phyloP scores from a whole-genome alignment of 2,329 filamentous ascomycete genomes.

The Hymenoscyphus occultus region DNA sequence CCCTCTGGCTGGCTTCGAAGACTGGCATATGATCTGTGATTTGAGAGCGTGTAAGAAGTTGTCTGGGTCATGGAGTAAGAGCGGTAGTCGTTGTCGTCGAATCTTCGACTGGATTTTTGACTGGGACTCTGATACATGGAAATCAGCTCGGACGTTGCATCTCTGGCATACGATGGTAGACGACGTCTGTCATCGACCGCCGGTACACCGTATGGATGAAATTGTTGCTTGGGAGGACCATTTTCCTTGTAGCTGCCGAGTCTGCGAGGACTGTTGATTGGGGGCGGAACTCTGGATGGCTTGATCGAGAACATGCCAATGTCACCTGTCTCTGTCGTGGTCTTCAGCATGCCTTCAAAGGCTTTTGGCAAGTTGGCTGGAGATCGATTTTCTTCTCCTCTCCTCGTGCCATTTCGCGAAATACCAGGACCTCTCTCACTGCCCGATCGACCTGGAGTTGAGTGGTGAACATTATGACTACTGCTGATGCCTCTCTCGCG shows the following conservation, averaged over 20 bases:
- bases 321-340: conserved; percentile 63
- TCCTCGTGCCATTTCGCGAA: conserved; percentile 40
- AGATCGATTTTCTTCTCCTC: conserved; percentile 35
- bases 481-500: conserved; percentile 20
- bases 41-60: conserved; percentile 43
- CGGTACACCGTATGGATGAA: conserved; percentile 29
- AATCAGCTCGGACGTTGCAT: conserved; percentile 53
- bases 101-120: conserved; percentile 44
- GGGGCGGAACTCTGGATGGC: conserved; percentile 36
- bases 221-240: conserved; percentile 22
- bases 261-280: conserved; percentile 27
- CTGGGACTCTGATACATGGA: conserved; percentile 55
- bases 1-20: conserved; percentile 47
- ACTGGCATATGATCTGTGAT: conserved; percentile 47
- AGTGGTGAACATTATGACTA: conserved; percentile 12
- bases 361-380: conserved; percentile 49
- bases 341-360: conserved; percentile 64
- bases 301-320: conserved; percentile 59
- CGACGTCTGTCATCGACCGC: conserved; percentile 43
- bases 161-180: conserved; percentile 45
- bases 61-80: conserved; percentile 55
- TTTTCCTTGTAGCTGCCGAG: conserved; percentile 21
- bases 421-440: conserved; percentile 17
- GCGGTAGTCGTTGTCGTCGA: conserved; percentile 46
- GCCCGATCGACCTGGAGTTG: conserved; percentile 21